These are phyloP conservation scores for Cylindrotheca fusiformis DNA, from an alignment of 108 stramenopile species.

Conservation along the genomic window DNA sequence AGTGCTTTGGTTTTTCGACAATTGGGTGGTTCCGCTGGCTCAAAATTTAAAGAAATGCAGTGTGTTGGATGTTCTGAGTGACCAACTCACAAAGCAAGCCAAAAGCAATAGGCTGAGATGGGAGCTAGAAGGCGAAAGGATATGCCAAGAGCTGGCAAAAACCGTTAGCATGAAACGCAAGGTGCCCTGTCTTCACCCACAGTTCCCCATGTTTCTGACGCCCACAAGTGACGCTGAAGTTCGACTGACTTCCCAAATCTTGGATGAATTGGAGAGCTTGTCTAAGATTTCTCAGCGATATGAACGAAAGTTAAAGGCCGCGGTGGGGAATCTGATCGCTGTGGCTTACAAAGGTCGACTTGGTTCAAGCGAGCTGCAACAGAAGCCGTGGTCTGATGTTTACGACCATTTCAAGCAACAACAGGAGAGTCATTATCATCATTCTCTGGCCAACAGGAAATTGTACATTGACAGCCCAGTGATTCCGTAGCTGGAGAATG, in stretches of 20 bases:
- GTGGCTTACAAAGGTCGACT: not conserved
- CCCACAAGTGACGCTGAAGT: not conserved
- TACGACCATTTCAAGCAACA: not conserved
- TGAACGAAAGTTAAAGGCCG: not conserved
- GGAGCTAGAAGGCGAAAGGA: not conserved
- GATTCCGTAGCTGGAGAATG: too few species aligned
- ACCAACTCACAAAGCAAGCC: not conserved
- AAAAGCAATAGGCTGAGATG: not conserved
- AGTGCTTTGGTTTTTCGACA: slow-evolving; percentile 48
- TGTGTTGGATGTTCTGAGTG: not conserved
- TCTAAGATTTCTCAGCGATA: not conserved
- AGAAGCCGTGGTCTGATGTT: not conserved
- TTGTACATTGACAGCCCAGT: too few species aligned
- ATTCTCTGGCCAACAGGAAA: too few species aligned
- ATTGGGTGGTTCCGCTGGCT: slow-evolving; percentile 47
- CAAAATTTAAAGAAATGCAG: slow-evolving; percentile 25
- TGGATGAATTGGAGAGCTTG: not conserved
- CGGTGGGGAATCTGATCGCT: not conserved
- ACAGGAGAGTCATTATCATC: not conserved
- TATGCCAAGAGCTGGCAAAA: slow-evolving; percentile 35
- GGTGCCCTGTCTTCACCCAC: not conserved
- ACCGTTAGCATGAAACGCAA: not conserved
- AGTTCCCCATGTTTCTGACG: not conserved
- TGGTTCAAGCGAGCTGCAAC: not conserved
- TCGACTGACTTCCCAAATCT: not conserved